Percentiles rank a stretch among this genome's conserved stretches.
Evolutionary conservation across 73 alveolate genomes (phyloP).

Genomic region (Tetrahymena thermophila): DNA sequence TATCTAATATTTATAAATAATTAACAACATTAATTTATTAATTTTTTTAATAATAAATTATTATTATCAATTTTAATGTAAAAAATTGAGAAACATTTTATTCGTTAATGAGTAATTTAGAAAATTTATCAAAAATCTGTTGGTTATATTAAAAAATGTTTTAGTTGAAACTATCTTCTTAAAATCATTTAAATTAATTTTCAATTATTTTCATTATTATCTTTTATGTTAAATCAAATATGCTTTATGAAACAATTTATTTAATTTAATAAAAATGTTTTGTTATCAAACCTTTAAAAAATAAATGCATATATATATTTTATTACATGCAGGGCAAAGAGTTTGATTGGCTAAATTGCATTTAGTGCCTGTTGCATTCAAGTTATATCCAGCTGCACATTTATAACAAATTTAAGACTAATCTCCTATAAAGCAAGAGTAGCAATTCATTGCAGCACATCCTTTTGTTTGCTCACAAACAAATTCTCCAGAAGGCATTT

Average conservation of each 20-base stretch:
- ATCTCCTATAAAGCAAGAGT: not conserved
- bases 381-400: not conserved
- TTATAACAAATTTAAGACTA: not conserved
- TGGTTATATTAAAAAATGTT: no score
- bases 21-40: not conserved
- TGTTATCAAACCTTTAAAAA: not conserved
- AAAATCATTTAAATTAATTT: no score
- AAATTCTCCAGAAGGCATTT: not conserved
- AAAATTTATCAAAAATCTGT: not conserved
- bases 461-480: not conserved
- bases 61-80: not conserved
- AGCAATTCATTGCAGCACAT: not conserved
- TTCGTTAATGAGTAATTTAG: no score
- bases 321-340: not conserved
- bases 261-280: no score
- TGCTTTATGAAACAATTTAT: no score
- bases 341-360: not conserved
- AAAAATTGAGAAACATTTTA: no score
- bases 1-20: not conserved
- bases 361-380: not conserved
- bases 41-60: not conserved
- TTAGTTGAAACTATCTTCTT: no score
- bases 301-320: not conserved
- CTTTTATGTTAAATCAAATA: no score
- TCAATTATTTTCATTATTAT: no score